Conservation (phyloP, 2,329 filamentous ascomycete species). For the Alternaria dauci region DNA sequence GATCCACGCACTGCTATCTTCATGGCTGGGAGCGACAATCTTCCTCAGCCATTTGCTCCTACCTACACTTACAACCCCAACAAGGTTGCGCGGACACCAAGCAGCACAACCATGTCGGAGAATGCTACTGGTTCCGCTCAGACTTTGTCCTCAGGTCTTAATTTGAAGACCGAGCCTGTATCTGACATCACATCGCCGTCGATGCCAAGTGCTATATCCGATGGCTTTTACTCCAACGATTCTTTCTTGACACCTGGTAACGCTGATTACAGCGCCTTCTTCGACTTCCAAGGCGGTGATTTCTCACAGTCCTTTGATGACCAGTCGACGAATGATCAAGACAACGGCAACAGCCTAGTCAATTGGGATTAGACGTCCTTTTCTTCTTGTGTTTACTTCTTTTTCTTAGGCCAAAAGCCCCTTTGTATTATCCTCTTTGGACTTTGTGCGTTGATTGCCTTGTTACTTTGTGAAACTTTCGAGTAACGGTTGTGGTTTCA, state of each 20-base stretch:
- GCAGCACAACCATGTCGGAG: slow-evolving; percentile 26
- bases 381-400: background rate
- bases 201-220: slow-evolving; percentile 29
- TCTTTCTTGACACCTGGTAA: slow-evolving; percentile 33
- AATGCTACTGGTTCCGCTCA: slow-evolving; percentile 50
- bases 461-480: background rate
- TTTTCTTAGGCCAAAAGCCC: background rate
- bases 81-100: slow-evolving; percentile 37
- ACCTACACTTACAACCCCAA: slow-evolving; percentile 59
- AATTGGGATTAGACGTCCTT: slow-evolving; percentile 33
- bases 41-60: slow-evolving; percentile 51
- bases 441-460: background rate
- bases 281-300: slow-evolving; percentile 30
- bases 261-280: slow-evolving; percentile 31
- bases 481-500: slow-evolving; percentile 13
- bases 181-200: slow-evolving; percentile 26
- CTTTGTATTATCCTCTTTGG: slow-evolving; percentile 1
- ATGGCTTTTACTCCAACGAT: slow-evolving; percentile 31
- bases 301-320: slow-evolving; percentile 27
- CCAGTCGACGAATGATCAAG: slow-evolving; percentile 25
- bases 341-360: slow-evolving; percentile 33
- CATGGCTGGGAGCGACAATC: slow-evolving; percentile 56
- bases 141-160: slow-evolving; percentile 52
- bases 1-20: slow-evolving; percentile 57
- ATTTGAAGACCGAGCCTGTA: slow-evolving; percentile 28